Percentiles rank a stretch among this genome's conserved stretches.
phyloP scores from a whole-genome alignment of 148 eudicot genomes.

The Mesembryanthemum crystallinum region DNA sequence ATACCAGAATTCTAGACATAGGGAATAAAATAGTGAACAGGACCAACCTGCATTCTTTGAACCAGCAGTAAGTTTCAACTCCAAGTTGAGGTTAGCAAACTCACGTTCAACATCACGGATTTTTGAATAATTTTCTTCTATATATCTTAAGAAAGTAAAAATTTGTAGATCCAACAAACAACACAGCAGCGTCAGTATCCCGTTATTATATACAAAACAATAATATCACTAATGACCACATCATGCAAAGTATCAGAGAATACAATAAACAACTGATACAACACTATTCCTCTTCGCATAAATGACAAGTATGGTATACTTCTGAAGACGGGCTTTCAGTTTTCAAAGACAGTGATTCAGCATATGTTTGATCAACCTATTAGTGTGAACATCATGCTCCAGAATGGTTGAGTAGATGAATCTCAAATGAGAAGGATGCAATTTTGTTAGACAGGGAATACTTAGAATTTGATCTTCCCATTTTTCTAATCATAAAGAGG shows the following conservation, averaged over 20 bases:
- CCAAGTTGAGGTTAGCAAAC: constrained; percentile 70
- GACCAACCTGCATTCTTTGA: constrained; percentile 88
- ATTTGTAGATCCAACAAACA: constrained; percentile 1
- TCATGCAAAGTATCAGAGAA: background rate
- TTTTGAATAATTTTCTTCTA: constrained; percentile 84
- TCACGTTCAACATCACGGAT: constrained; percentile 96
- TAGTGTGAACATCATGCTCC: too few relatives aligned
- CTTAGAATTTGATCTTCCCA: too few relatives aligned
- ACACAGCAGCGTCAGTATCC: background rate
- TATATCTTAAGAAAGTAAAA: constrained; percentile 53
- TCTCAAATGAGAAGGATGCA: too few relatives aligned
- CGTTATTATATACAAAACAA: background rate
- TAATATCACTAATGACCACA: background rate
- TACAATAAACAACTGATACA: background rate
- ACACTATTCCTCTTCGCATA: background rate
- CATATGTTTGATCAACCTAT: too few relatives aligned
- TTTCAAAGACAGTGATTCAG: too few relatives aligned
- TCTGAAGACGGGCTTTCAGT: too few relatives aligned
- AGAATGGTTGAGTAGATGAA: too few relatives aligned
- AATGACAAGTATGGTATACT: background rate
- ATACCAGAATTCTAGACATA: background rate
- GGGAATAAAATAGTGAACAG: background rate
- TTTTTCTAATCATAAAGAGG: too few relatives aligned
- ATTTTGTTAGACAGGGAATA: too few relatives aligned
- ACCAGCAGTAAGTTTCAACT: constrained; percentile 93